Evolutionary conservation across 768 basidiomycete genomes (phyloP).

Genomic region (Serpula lacrymans): DNA sequence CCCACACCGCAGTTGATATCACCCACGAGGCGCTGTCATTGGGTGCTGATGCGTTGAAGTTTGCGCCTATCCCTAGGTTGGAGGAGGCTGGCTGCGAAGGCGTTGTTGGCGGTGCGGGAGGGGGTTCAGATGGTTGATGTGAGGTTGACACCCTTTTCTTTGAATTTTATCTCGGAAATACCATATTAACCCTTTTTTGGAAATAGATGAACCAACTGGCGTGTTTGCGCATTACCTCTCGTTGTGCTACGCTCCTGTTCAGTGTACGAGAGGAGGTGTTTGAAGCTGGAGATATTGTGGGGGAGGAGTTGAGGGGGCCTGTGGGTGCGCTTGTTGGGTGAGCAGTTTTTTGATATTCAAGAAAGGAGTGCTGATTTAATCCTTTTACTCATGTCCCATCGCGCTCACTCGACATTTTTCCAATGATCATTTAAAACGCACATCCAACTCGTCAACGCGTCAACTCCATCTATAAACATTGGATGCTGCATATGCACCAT

Average conservation of each 20-base stretch:
- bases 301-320: slow-evolving; percentile 47
- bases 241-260: slow-evolving; percentile 67
- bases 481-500: too few species aligned
- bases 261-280: slow-evolving; percentile 59
- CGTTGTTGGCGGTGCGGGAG: slow-evolving; percentile 63
- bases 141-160: slow-evolving; percentile 21
- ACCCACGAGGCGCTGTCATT: slow-evolving; percentile 34
- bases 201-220: slow-evolving; percentile 62
- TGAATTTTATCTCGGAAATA: neutral
- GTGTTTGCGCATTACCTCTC: slow-evolving; percentile 68
- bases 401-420: too few species aligned
- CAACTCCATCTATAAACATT: too few species aligned
- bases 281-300: slow-evolving; percentile 52
- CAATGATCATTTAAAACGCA: too few species aligned
- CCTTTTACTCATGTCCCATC: too few species aligned
- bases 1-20: slow-evolving; percentile 31
- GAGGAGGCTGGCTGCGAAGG: slow-evolving; percentile 46
- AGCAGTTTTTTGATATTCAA: too few species aligned
- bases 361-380: too few species aligned
- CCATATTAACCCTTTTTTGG: too few species aligned
- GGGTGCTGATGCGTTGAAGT: slow-evolving; percentile 35
- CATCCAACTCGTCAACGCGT: too few species aligned
- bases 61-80: slow-evolving; percentile 57
- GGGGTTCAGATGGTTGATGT: slow-evolving; percentile 60
- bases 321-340: slow-evolving; percentile 51